Conservation (phyloP, 768 basidiomycete species). For the Baorangia bicolor region DNA sequence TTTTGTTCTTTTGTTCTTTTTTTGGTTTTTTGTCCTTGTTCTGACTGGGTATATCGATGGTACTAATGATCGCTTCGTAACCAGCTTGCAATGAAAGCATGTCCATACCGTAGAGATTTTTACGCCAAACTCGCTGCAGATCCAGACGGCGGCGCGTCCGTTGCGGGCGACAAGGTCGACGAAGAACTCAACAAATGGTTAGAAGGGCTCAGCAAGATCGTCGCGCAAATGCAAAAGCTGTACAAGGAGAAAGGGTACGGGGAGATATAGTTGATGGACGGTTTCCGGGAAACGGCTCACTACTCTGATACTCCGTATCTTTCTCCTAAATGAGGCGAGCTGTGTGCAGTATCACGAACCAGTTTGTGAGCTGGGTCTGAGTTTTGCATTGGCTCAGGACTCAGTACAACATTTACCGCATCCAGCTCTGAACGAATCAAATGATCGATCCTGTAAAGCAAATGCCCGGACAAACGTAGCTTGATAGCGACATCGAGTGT, state of each 20-base stretch:
- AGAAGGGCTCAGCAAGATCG: slow-evolving; percentile 50
- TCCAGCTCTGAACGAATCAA: not conserved
- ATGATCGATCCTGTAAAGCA: not conserved
- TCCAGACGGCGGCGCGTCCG: slow-evolving; percentile 48
- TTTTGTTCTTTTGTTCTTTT: not conserved
- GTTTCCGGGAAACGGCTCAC: not conserved
- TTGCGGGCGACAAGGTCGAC: slow-evolving; percentile 51
- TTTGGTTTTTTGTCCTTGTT: not conserved
- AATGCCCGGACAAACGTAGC: not conserved
- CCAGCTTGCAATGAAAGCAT: slow-evolving; percentile 56
- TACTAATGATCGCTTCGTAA: not conserved
- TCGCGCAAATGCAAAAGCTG: slow-evolving; percentile 50
- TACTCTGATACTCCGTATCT: not conserved
- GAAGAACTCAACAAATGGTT: slow-evolving; percentile 61
- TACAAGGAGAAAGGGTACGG: slow-evolving; percentile 57
- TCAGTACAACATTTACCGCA: not conserved
- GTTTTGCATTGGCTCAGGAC: not conserved
- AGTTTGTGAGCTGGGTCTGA: not conserved
- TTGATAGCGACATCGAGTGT: not conserved
- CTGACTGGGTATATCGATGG: not conserved
- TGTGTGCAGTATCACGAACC: not conserved
- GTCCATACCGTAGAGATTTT: slow-evolving; percentile 61
- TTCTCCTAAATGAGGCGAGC: not conserved
- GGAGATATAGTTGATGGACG: slow-evolving; percentile 27
- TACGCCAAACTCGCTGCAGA: slow-evolving; percentile 60